These are phyloP conservation scores for Leccinum longicurvipes DNA, from an alignment of 768 basidiomycete species.

Conservation along the genomic window DNA sequence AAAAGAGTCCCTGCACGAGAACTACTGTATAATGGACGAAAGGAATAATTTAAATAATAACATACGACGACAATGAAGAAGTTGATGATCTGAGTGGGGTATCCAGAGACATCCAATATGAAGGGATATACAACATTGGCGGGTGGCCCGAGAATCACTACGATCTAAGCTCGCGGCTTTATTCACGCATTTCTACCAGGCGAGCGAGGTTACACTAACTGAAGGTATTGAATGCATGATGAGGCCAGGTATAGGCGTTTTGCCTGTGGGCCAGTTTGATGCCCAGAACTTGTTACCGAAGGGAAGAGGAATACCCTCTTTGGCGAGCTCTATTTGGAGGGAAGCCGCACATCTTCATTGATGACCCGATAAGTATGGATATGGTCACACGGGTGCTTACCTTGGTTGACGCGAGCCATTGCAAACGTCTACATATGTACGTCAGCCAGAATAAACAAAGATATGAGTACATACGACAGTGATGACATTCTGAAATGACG, in stretches of 20 bases:
- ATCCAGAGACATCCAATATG: conserved; percentile 51
- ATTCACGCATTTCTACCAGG: not conserved
- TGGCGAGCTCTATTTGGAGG: conserved; percentile 46
- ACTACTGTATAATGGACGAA: not conserved
- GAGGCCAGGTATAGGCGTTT: conserved; percentile 51
- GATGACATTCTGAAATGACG: conserved; percentile 28
- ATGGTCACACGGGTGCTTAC: conserved; percentile 11
- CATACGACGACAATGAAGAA: conserved; percentile 51
- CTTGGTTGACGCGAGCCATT: conserved; percentile 52
- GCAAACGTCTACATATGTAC: conserved; percentile 38
- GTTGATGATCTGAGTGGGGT: conserved; percentile 52
- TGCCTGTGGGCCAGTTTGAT: conserved; percentile 57
- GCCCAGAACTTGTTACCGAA: conserved; percentile 60
- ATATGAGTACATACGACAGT: conserved; percentile 22
- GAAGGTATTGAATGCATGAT: conserved; percentile 54
- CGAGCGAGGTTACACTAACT: conserved; percentile 21
- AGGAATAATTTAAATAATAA: conserved; percentile 28
- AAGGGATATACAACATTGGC: conserved; percentile 54
- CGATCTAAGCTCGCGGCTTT: conserved; percentile 33
- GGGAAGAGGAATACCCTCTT: conserved; percentile 59
- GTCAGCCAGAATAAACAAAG: not conserved
- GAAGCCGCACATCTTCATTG: not conserved
- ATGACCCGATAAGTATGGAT: not conserved
- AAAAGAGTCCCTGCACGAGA: conserved; percentile 48
- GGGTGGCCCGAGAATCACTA: conserved; percentile 53